A percentile compares a stretch with the other conserved stretches of the same genome.
These are phyloP conservation scores for Skeletonema marinoi DNA, from an alignment of 108 stramenopile species.

Conservation along the genomic window DNA sequence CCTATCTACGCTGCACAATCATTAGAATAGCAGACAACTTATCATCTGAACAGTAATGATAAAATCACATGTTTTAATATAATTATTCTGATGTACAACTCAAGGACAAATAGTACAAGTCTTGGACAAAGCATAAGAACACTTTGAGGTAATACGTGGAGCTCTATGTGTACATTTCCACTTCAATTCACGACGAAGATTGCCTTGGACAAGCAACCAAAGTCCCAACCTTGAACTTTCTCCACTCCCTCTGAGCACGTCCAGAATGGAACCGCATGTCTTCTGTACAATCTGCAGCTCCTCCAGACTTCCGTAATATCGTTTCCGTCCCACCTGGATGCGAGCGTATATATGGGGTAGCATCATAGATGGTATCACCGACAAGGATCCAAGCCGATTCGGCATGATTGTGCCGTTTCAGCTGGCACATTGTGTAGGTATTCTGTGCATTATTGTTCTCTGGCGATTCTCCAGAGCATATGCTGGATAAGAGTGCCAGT, in stretches of 20 bases:
- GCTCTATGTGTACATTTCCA: conserved; percentile 1
- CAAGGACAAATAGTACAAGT: not conserved
- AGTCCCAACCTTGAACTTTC: conserved; percentile 56
- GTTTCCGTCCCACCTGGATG: conserved; percentile 80
- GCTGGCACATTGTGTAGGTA: conserved; percentile 62
- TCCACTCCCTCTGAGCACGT: conserved; percentile 59
- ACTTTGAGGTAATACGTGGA: not conserved
- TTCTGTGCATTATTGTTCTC: conserved; percentile 4
- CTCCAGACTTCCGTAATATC: conserved; percentile 70
- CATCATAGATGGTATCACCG: conserved; percentile 81
- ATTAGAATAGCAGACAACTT: not conserved
- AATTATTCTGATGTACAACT: not conserved
- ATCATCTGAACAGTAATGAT: not conserved
- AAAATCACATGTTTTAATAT: not conserved
- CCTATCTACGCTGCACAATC: not conserved
- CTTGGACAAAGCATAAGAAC: conserved; percentile 13
- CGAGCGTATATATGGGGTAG: conserved; percentile 59
- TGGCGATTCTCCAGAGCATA: conserved; percentile 10
- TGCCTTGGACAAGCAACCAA: conserved; percentile 31
- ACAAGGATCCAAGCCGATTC: conserved; percentile 81
- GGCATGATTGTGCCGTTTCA: conserved; percentile 61
- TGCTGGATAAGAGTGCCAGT: conserved; percentile 11
- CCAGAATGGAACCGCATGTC: conserved; percentile 77
- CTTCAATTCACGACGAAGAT: not conserved
- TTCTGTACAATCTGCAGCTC: conserved; percentile 64